Percentiles rank a stretch among this genome's conserved stretches.
Conservation (phyloP, 148 eudicot genomes). For the Rhododendron griersonianum region DNA sequence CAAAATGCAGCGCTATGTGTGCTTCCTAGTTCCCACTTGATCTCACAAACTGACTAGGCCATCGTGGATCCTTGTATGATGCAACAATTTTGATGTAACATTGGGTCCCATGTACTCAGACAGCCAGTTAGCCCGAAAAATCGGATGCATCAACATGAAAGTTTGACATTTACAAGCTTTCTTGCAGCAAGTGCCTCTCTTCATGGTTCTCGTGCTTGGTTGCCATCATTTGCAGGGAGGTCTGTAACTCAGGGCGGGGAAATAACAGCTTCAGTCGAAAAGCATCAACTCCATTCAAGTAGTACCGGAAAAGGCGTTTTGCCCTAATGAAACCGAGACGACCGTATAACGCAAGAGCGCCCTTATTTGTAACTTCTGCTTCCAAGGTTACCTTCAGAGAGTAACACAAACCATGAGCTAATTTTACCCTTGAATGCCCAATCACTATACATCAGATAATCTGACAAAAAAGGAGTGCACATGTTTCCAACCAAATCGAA, state of each 20-base stretch:
- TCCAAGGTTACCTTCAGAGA: conserved; percentile 78
- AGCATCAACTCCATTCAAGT: conserved; percentile 95
- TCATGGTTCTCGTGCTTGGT: conserved; percentile 22
- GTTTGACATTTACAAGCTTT: neutral
- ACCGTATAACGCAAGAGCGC: conserved; percentile 90
- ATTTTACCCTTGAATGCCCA: neutral
- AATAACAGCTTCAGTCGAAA: conserved; percentile 79
- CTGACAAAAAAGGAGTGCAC: neutral
- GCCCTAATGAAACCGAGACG: conserved; percentile 94
- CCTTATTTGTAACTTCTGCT: conserved; percentile 95
- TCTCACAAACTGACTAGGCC: too few species aligned
- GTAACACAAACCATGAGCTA: conserved; percentile 4
- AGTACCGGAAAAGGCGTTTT: conserved; percentile 86
- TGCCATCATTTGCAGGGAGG: conserved; percentile 30
- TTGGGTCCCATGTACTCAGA: neutral
- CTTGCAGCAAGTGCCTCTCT: conserved; percentile 16
- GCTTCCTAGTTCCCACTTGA: too few species aligned
- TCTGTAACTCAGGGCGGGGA: conserved; percentile 49
- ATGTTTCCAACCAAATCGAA: neutral
- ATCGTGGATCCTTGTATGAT: too few species aligned
- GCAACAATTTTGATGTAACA: too few species aligned
- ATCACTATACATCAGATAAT: neutral
- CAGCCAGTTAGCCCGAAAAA: neutral
- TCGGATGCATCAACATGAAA: too few species aligned
- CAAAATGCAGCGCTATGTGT: too few species aligned